Evolutionary conservation across 2,329 filamentous ascomycete species (phyloP), one percentile per base, ranked within the genome.

Genomic region (Hymenotorrendiella dingleyae): DNA sequence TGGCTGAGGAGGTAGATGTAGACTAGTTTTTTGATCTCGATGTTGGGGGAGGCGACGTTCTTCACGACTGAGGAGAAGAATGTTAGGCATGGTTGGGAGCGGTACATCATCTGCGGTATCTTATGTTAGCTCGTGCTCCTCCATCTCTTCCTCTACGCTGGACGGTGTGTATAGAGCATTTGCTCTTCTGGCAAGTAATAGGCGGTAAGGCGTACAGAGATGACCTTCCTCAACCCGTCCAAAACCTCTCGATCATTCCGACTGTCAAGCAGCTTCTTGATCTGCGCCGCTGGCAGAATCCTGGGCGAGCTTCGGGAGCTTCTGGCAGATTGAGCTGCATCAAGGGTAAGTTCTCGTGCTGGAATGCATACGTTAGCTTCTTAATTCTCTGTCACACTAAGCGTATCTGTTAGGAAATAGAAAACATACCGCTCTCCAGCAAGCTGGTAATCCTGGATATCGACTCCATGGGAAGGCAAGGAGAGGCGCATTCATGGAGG

Each of bases 21-120:
- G 49, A 98, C 93, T 43, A 98, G 80, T 66, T 97, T 97, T 68
- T 96, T 94, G 65, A 97, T 90, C 60, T 94, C 89, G 57, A 96
- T 76, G 58, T 89, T 95, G 11, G 90, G 85, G 27, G 87, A 95
- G 21, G 91, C 91, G 46, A 96, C 88, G 57, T 97, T 98, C 70
- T 98, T 98, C 64, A 98, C 88, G 42, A 98, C 86, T 19, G 89
- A 86, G n/a, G 91, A 94, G 72, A 98, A 98, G 73, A 91, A 94
- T 17, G 86, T 82, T 2, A 94, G 74, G 45, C 89, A 95, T 54
- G 87, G 84, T 63, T 94, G 86, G 56, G 86, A 81, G 54, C 82
- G 81, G 68, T 96, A 97, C 80, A 95, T 94, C 84, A 97, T 91
- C 88, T 95, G 36, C 30, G 14, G 22, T 22, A n/a, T n/a, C n/a